Evolutionary conservation across 495 filamentous ascomycete genomes (phyloP), one percentile per base, ranked within the genome.

Genomic region (Bombardia bombarda): DNA sequence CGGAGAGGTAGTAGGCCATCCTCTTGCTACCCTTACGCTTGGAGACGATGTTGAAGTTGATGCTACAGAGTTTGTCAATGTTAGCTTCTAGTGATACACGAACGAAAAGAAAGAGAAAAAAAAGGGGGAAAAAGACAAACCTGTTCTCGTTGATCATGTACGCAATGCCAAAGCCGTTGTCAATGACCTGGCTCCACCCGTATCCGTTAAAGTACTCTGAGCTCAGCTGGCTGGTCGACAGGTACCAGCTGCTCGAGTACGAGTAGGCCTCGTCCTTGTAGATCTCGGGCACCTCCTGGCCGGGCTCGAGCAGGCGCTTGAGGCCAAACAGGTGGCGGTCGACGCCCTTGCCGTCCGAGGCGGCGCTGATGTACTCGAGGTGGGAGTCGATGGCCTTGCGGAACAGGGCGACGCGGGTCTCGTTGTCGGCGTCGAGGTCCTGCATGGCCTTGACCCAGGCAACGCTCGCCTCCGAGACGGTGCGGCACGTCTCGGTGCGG

Each of bases 141-240:
- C 67, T 77, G 64, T 93, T 94, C 75, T 99, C 92, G 58, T 99
- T 99, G 56, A 99, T 96, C 93, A 99, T 99, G 56, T 99, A 99
- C 10, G 93, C 93, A 63, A 99, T 94, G 17, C 93, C 92, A 62
- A 87, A 99, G 13, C 92, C 92, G 28, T 82, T 86, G 60, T 97
- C 90, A 44, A 97, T 84, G 16, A 99, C 93, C 75, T 99, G 90
- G 58, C 87, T 93, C 93, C 93, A 99, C 23, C 93, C 93, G 69
- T 99, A 99, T 13, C 93, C 93, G 60, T 99, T 97, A 73, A 97
- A 99, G 72, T 80, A 94, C 74, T 99, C 93, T 21, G 82, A 87
- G 68, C 83, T 90, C 59, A 99, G 67, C 75, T 99, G 93, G 52
- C 77, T 83, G 25, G 82, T 87, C 22, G 81, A 87, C 47, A 99